Evolutionary conservation across 2,329 filamentous ascomycete genomes (phyloP).

Genomic region (Clonostachys rosea): DNA sequence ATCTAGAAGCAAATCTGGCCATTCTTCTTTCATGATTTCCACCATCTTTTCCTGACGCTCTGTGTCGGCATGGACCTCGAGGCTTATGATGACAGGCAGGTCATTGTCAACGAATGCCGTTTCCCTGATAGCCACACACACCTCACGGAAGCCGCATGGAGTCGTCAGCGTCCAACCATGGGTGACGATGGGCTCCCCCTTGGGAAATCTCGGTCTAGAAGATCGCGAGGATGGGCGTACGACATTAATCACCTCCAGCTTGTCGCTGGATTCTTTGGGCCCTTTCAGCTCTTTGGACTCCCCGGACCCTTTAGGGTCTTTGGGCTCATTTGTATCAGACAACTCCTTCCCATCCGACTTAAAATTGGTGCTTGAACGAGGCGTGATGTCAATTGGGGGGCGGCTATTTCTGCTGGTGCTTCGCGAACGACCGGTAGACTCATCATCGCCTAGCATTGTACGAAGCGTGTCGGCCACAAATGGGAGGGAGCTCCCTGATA

Average conservation of each 20-base stretch:
- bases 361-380: too few relatives aligned
- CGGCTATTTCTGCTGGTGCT: slow-evolving; percentile 31
- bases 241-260: slow-evolving; percentile 17
- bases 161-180: slow-evolving; percentile 82
- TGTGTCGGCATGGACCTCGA: slow-evolving; percentile 81
- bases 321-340: too few relatives aligned
- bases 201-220: slow-evolving; percentile 18
- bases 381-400: too few relatives aligned
- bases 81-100: slow-evolving; percentile 82
- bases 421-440: slow-evolving; percentile 23
- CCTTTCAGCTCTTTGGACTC: slow-evolving; percentile 3
- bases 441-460: slow-evolving; percentile 19
- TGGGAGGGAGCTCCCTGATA: slow-evolving; percentile 38
- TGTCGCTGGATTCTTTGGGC: slow-evolving; percentile 25
- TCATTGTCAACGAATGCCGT: slow-evolving; percentile 72
- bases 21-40: slow-evolving; percentile 86
- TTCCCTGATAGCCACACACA: slow-evolving; percentile 75
- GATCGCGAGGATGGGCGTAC: slow-evolving; percentile 11
- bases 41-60: slow-evolving; percentile 92
- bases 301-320: too few relatives aligned
- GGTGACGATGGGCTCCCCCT: slow-evolving; percentile 72
- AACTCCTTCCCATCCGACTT: too few relatives aligned
- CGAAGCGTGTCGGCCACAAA: slow-evolving; percentile 35
- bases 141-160: slow-evolving; percentile 81
- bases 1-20: slow-evolving; percentile 71